Evolutionary conservation across 805 yeast species (phyloP).

Genomic region (Kodamaea lidongshanica): DNA sequence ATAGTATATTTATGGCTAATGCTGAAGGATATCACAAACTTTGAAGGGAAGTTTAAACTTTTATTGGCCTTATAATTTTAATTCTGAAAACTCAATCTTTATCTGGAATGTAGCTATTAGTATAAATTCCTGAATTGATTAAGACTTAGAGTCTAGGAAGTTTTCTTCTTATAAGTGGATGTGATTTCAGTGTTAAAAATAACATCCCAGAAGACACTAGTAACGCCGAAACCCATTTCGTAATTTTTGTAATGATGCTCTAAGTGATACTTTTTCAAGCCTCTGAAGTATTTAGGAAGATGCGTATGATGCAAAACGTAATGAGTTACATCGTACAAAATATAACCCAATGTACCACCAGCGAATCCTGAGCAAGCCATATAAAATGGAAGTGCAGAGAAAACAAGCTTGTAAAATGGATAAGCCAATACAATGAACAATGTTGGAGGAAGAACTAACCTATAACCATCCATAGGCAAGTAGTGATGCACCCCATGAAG

Average conservation of each 20-base stretch:
- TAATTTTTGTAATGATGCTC: slow-evolving; percentile 98
- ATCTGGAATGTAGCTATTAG: too few species aligned
- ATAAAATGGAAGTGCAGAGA: slow-evolving; percentile 68
- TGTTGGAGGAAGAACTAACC: slow-evolving; percentile 96
- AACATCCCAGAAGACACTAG: slow-evolving; percentile 88
- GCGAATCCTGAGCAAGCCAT: slow-evolving; percentile 90
- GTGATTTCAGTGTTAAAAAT: slow-evolving; percentile 79
- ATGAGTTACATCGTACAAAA: slow-evolving; percentile 89
- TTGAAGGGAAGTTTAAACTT: too few species aligned
- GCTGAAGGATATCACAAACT: too few species aligned
- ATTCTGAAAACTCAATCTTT: too few species aligned
- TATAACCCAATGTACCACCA: slow-evolving; percentile 93
- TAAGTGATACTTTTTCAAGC: slow-evolving; percentile 81
- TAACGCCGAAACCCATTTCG: slow-evolving; percentile 95
- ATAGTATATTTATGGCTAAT: too few species aligned
- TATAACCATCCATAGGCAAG: slow-evolving; percentile 89
- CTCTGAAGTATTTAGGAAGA: slow-evolving; percentile 72
- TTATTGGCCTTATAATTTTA: too few species aligned
- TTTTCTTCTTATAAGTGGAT: slow-evolving; percentile 41
- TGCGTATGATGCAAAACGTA: slow-evolving; percentile 85
- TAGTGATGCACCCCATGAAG: slow-evolving; percentile 96
- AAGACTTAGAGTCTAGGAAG: slow-evolving; percentile 10
- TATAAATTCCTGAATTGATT: too few species aligned
- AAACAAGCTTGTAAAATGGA: slow-evolving; percentile 80
- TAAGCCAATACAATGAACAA: slow-evolving; percentile 62